phyloP scores from a whole-genome alignment of 169 alveolate species.

The Theileria orientalis region DNA sequence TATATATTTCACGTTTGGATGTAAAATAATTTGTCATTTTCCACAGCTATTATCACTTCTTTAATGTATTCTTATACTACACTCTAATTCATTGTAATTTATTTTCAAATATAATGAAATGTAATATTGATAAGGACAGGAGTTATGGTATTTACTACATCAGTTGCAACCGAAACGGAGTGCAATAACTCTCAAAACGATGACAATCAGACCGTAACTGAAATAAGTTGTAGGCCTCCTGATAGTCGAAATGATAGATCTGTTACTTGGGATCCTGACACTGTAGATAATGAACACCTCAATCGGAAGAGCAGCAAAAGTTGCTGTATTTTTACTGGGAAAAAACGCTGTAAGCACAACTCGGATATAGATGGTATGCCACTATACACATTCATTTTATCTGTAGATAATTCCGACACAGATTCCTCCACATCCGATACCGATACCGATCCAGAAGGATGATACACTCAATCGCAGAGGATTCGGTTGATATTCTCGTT shows the following conservation, averaged over 20 bases:
- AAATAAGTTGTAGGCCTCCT: background rate
- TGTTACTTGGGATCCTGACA: constrained; percentile 54
- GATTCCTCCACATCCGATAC: too few species aligned
- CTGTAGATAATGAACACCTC: constrained; percentile 54
- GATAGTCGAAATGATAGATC: background rate
- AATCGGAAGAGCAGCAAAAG: constrained; percentile 51
- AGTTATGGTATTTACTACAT: background rate
- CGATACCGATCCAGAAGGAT: too few species aligned
- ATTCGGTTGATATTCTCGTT: too few species aligned
- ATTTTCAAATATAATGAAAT: too few species aligned
- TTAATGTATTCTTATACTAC: too few species aligned
- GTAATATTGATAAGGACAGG: too few species aligned
- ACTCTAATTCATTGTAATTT: too few species aligned
- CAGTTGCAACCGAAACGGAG: background rate
- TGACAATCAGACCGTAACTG: background rate
- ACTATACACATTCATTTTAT: background rate
- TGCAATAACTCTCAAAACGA: background rate
- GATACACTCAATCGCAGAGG: too few species aligned
- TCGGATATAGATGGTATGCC: constrained; percentile 36
- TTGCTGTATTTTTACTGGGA: constrained; percentile 59
- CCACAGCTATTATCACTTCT: too few species aligned
- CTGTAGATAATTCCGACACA: background rate
- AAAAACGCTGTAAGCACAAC: constrained; percentile 11
- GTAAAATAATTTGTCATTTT: too few species aligned
- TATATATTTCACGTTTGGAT: too few species aligned